A percentile compares a stretch with the other conserved stretches of the same genome.
These are phyloP conservation scores for Acanthamoeba culbertsoni DNA, from an alignment of 208 protist genomes.

Conservation along the genomic window DNA sequence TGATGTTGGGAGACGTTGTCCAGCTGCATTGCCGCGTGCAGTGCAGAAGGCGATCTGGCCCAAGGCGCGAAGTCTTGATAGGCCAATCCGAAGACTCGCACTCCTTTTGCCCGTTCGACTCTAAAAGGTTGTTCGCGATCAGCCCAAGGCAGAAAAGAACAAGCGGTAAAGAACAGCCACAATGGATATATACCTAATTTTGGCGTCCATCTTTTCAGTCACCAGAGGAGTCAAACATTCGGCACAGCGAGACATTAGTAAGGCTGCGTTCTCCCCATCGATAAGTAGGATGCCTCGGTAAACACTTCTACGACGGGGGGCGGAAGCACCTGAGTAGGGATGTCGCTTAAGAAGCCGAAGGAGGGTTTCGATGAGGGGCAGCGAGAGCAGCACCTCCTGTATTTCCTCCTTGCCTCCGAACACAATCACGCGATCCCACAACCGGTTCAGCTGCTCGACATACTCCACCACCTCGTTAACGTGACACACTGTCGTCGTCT, in stretches of 20 bases:
- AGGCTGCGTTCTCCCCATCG: too few species aligned
- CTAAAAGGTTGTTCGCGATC: too few species aligned
- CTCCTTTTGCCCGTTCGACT: not conserved
- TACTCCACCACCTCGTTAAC: not conserved
- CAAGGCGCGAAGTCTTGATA: slow-evolving; percentile 9
- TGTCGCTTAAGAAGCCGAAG: not conserved
- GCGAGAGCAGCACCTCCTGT: not conserved
- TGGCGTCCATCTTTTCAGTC: slow-evolving; percentile 34
- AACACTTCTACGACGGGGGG: too few species aligned
- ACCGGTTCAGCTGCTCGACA: not conserved
- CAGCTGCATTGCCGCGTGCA: not conserved
- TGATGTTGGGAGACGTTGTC: not conserved
- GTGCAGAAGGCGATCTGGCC: not conserved
- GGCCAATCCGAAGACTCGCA: not conserved
- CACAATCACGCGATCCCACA: not conserved
- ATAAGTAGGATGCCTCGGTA: too few species aligned
- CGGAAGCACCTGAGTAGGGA: not conserved
- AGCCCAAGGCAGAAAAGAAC: too few species aligned
- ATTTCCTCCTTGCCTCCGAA: slow-evolving; percentile 16
- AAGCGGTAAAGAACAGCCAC: too few species aligned
- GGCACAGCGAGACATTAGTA: not conserved
- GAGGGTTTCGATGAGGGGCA: not conserved
- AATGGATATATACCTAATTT: not conserved
- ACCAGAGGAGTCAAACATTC: not conserved
- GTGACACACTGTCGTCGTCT: not conserved